Percentiles rank a stretch among this genome's conserved stretches.
phyloP scores from a whole-genome alignment of 805 yeast genomes.

The Lachancea sp. region DNA sequence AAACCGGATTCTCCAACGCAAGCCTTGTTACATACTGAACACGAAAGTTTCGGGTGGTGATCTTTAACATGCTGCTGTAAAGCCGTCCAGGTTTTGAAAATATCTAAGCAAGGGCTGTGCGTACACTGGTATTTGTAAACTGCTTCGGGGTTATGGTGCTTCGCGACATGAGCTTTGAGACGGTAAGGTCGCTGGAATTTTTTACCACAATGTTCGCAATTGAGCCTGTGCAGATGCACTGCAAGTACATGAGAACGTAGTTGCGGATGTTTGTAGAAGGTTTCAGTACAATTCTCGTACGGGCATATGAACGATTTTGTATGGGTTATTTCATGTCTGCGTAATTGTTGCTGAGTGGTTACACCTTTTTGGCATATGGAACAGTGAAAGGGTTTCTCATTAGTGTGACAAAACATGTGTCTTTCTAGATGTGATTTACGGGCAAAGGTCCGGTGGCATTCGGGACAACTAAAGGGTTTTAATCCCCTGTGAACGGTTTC shows the following conservation, averaged over 20 bases:
- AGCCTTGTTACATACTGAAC: constrained; percentile 58
- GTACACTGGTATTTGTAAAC: constrained; percentile 48
- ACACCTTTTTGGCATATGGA: constrained; percentile 75
- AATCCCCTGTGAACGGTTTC: constrained; percentile 65
- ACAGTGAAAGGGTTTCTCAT: constrained; percentile 67
- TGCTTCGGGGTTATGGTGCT: constrained; percentile 49
- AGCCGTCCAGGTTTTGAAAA: constrained; percentile 67
- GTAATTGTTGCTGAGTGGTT: constrained; percentile 70
- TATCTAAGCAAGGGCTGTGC: constrained; percentile 50
- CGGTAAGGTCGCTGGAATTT: constrained; percentile 58
- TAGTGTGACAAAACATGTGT: constrained; percentile 61
- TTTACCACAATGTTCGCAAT: constrained; percentile 59
- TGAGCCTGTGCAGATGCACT: constrained; percentile 50
- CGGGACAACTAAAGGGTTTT: constrained; percentile 64
- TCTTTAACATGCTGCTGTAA: constrained; percentile 63
- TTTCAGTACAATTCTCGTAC: constrained; percentile 54
- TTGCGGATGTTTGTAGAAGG: constrained; percentile 71
- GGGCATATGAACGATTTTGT: constrained; percentile 57
- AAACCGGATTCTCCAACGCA: constrained; percentile 71
- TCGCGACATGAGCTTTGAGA: constrained; percentile 58
- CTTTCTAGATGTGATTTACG: constrained; percentile 76
- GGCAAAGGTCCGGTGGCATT: constrained; percentile 60
- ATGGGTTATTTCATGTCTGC: constrained; percentile 79
- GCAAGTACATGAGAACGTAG: constrained; percentile 63
- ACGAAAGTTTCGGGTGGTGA: constrained; percentile 64